Conservation (phyloP, 331 rosid genomes). For the Ulmus americana region DNA sequence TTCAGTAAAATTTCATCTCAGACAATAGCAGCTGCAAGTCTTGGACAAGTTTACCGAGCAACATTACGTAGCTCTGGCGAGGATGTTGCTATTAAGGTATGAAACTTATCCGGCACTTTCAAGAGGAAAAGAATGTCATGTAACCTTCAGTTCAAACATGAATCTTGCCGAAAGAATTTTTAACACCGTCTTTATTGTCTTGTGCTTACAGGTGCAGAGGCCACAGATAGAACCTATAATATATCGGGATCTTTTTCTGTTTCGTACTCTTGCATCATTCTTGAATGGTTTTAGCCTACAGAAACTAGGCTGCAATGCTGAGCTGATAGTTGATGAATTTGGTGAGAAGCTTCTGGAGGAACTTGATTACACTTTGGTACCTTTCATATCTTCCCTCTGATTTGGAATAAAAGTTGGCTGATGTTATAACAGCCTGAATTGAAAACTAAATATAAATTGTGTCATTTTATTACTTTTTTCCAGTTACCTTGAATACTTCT, state of each 20-base stretch:
- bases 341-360: conserved; percentile 99
- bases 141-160: not conserved
- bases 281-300: conserved; percentile 81
- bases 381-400: conserved; percentile 29
- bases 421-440: not conserved
- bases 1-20: conserved; percentile 79
- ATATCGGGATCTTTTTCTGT: conserved; percentile 88
- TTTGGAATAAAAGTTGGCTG: conserved; percentile 11
- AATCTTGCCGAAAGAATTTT: not conserved
- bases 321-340: conserved; percentile 94
- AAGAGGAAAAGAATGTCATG: not conserved
- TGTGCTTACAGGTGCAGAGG: conserved; percentile 78
- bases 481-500: not conserved
- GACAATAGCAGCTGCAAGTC: conserved; percentile 98
- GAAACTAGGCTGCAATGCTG: conserved; percentile 94
- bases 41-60: conserved; percentile 98
- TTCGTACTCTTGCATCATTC: conserved; percentile 90
- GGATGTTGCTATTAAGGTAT: conserved; percentile 94
- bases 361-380: conserved; percentile 95
- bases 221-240: conserved; percentile 91
- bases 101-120: conserved; percentile 12
- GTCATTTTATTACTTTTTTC: not conserved
- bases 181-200: not conserved
- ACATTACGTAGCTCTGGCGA: conserved; percentile 82
- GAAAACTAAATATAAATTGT: not conserved